Percentiles rank a stretch among this genome's conserved stretches.
Conservation (phyloP, 2,329 filamentous ascomycete genomes). For the Lanzia echinophila region DNA sequence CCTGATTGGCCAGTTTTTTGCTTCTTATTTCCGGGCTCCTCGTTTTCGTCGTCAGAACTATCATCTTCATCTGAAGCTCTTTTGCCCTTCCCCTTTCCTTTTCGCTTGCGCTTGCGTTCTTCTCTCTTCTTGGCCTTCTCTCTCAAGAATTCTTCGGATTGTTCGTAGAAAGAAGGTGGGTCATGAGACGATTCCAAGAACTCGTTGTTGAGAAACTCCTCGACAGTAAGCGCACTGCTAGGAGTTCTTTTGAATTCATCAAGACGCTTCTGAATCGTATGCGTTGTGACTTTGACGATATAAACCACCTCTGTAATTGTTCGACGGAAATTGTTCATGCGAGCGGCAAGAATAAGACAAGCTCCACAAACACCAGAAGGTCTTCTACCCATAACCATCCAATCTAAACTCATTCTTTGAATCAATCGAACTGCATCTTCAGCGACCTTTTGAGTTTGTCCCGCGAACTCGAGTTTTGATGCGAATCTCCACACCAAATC, state of each 20-base stretch:
- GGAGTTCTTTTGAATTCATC: constrained; percentile 87
- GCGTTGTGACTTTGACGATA: constrained; percentile 91
- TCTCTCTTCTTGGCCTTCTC: constrained; percentile 40
- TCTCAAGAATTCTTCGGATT: constrained; percentile 52
- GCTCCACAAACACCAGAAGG: constrained; percentile 93
- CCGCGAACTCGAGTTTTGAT: constrained; percentile 82
- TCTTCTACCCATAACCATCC: constrained; percentile 92
- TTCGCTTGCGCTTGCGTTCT: constrained; percentile 31
- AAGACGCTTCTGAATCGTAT: constrained; percentile 85
- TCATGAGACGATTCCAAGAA: constrained; percentile 70
- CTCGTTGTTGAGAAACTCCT: constrained; percentile 70
- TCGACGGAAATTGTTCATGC: constrained; percentile 96
- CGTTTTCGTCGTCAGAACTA: constrained; percentile 23
- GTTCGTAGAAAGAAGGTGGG: constrained; percentile 74
- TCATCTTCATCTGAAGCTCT: constrained; percentile 19
- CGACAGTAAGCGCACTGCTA: constrained; percentile 76
- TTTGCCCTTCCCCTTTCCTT: constrained; percentile 3
- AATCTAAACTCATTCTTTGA: constrained; percentile 89
- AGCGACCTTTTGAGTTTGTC: constrained; percentile 75
- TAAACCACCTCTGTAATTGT: constrained; percentile 95
- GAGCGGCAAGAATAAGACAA: constrained; percentile 86
- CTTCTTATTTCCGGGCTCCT: constrained; percentile 21
- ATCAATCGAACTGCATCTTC: constrained; percentile 83
- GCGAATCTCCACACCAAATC: constrained; percentile 89
- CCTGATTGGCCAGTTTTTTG: constrained; percentile 17